phyloP scores from a whole-genome alignment of 2,329 filamentous ascomycete species.

The Fusarium equiseti region DNA sequence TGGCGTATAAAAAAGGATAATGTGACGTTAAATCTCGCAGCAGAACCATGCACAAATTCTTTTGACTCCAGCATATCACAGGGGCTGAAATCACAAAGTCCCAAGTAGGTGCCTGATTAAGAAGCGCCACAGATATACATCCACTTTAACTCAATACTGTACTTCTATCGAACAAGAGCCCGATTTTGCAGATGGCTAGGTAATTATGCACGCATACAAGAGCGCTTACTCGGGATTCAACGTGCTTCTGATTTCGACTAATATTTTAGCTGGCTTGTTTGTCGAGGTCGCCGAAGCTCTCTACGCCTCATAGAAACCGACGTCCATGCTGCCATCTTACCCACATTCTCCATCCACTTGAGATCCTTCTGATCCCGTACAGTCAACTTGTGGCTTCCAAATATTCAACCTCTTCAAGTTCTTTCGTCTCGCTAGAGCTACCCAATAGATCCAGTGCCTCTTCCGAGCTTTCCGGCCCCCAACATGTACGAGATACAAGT shows the following conservation, averaged over 20 bases:
- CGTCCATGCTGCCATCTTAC: neutral
- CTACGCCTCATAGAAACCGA: neutral
- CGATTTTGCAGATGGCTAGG: neutral
- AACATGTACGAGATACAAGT: neutral
- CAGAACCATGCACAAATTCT: neutral
- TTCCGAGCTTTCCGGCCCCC: constrained; percentile 31
- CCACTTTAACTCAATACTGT: neutral
- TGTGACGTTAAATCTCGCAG: constrained; percentile 14
- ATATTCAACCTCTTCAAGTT: neutral
- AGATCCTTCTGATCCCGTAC: neutral
- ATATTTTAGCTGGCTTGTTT: neutral
- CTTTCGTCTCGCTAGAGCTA: neutral
- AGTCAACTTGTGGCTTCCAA: neutral
- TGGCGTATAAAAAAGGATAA: neutral
- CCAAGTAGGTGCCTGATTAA: neutral
- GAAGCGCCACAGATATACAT: neutral
- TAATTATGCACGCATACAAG: neutral
- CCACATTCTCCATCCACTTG: neutral
- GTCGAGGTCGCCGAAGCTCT: neutral
- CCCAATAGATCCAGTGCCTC: constrained; percentile 18
- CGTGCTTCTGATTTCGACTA: neutral
- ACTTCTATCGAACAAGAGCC: neutral
- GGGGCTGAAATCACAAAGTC: neutral
- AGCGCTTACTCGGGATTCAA: neutral
- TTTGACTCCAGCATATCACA: neutral